phyloP scores from a whole-genome alignment of 371 early-diverging fungal genomes.

The Paraphysoderma sedebokerense region DNA sequence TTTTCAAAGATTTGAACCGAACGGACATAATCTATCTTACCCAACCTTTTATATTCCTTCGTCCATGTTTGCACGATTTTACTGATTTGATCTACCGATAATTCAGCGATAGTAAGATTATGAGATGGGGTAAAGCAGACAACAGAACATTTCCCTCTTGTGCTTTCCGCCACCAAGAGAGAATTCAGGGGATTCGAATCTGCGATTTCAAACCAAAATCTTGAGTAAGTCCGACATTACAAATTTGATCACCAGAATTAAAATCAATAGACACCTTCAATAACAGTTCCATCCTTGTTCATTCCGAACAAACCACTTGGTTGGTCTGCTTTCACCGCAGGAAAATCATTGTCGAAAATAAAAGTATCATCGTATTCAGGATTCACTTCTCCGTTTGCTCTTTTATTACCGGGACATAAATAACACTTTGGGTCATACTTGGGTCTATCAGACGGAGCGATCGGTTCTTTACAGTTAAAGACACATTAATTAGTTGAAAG shows the following conservation, averaged over 20 bases:
- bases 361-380: conserved; percentile 54
- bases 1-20: conserved; percentile 91
- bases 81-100: conserved; percentile 37
- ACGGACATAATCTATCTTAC: conserved; percentile 22
- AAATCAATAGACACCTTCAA: background rate
- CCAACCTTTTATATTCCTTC: background rate
- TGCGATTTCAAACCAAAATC: no score
- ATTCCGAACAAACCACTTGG: conserved; percentile 14
- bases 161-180: conserved; percentile 43
- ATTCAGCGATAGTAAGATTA: conserved; percentile 72
- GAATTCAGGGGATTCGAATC: background rate
- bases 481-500: conserved; percentile 2
- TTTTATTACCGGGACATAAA: conserved; percentile 67
- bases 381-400: conserved; percentile 55
- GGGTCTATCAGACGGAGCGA: conserved; percentile 24
- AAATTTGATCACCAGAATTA: no score
- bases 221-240: no score
- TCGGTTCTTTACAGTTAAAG: conserved; percentile 46
- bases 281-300: no score
- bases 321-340: conserved; percentile 57
- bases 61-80: conserved; percentile 64
- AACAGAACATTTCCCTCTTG: conserved; percentile 67
- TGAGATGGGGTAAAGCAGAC: conserved; percentile 81
- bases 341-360: conserved; percentile 78
- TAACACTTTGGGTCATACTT: conserved; percentile 64